Conservation (phyloP, 2,329 filamentous ascomycete species). For the Nigrospora osmanthi region DNA sequence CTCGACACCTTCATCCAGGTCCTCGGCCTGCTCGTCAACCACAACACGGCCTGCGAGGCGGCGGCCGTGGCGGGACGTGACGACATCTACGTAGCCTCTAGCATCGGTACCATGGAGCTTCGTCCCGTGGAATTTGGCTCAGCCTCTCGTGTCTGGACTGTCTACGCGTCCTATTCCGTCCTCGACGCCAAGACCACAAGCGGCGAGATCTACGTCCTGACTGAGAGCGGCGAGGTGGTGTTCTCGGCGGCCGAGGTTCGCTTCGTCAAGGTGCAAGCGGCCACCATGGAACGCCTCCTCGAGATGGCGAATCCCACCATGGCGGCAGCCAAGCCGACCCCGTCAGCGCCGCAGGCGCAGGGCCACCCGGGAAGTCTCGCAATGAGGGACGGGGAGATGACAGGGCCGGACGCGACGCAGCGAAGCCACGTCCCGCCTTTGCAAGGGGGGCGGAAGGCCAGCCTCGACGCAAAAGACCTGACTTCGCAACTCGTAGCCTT, state of each 20-base stretch:
- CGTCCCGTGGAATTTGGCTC: not conserved
- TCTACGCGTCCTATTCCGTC: not conserved
- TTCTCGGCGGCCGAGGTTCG: slow-evolving; percentile 8
- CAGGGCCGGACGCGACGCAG: not conserved
- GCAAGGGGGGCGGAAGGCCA: too few species aligned
- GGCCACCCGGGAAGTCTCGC: too few species aligned
- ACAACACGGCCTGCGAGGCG: slow-evolving; percentile 2
- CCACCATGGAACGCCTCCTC: slow-evolving; percentile 9
- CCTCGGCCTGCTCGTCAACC: not conserved
- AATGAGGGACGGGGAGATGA: too few species aligned
- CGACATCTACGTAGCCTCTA: not conserved
- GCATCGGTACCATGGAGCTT: not conserved
- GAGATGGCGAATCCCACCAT: not conserved
- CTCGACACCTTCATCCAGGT: not conserved
- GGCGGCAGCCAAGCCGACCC: too few species aligned
- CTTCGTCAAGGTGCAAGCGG: slow-evolving; percentile 8
- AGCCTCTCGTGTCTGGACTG: not conserved
- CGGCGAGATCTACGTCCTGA: not conserved
- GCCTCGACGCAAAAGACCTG: not conserved
- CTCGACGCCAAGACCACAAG: not conserved
- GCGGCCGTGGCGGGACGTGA: slow-evolving; percentile 6
- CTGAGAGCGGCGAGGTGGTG: slow-evolving; percentile 12
- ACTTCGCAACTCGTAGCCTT: not conserved
- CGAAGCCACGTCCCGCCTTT: not conserved
- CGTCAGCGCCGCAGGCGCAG: too few species aligned